phyloP scores from a whole-genome alignment of 2,329 filamentous ascomycete genomes.

The Hymenoscyphus fraxineus region DNA sequence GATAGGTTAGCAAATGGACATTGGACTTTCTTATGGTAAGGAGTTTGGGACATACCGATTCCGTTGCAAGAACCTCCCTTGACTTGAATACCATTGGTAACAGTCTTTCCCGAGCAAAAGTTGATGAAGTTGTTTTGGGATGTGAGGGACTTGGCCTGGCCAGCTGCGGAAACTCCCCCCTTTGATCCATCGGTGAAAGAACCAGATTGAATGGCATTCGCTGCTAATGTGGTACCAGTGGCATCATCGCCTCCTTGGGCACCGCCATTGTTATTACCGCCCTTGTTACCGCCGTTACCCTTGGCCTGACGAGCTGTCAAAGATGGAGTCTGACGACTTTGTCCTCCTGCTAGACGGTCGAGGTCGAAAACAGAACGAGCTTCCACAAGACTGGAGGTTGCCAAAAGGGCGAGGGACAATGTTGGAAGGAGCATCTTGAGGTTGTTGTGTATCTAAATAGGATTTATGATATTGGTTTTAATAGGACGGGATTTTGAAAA shows the following conservation, averaged over 20 bases:
- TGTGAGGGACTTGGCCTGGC: slow-evolving; percentile 29
- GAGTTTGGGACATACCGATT: slow-evolving; percentile 17
- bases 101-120: slow-evolving; percentile 36
- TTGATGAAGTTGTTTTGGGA: slow-evolving; percentile 37
- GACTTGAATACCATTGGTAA: slow-evolving; percentile 60
- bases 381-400: slow-evolving; percentile 24
- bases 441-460: background rate
- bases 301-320: background rate
- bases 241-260: slow-evolving; percentile 10
- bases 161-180: slow-evolving; percentile 25
- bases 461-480: slow-evolving; percentile 10
- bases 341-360: slow-evolving; percentile 13
- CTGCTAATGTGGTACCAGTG: slow-evolving; percentile 22
- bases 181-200: slow-evolving; percentile 30
- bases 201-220: slow-evolving; percentile 31
- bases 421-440: slow-evolving; percentile 27
- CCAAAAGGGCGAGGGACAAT: slow-evolving; percentile 24
- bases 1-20: background rate
- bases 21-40: background rate
- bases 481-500: slow-evolving; percentile 9
- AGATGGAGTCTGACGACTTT: background rate
- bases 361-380: slow-evolving; percentile 20
- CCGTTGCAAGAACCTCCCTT: slow-evolving; percentile 58
- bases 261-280: slow-evolving; percentile 3
- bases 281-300: too few relatives aligned